These are phyloP conservation scores for Apiospora hydei DNA, from an alignment of 2,329 filamentous ascomycete genomes.

Conservation along the genomic window DNA sequence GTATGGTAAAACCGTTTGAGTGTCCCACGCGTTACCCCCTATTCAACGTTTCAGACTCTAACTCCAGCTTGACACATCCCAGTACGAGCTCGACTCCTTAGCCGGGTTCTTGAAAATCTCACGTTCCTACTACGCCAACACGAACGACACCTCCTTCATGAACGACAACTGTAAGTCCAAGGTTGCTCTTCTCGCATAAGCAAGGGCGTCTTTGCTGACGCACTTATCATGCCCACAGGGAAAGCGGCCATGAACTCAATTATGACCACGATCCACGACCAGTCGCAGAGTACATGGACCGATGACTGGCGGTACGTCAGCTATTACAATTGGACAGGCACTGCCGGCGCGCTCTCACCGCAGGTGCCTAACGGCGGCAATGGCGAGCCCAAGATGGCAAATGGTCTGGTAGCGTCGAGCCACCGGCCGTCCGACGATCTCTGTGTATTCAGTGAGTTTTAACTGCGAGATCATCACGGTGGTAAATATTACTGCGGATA, in stretches of 20 bases:
- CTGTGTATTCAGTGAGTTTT: not conserved
- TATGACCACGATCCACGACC: conserved; percentile 16
- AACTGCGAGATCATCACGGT: not conserved
- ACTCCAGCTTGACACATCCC: not conserved
- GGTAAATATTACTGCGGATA: not conserved
- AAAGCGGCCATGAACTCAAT: conserved; percentile 20
- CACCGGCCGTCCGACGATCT: conserved; percentile 22
- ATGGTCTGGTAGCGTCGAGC: conserved; percentile 18
- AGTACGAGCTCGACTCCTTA: conserved; percentile 23
- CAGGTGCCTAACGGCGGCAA: conserved; percentile 21
- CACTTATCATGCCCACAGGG: not conserved
- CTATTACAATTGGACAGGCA: conserved; percentile 25
- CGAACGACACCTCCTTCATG: conserved; percentile 21
- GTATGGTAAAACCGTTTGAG: not conserved
- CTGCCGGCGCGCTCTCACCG: conserved; percentile 20
- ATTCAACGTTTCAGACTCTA: not conserved
- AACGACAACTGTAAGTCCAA: conserved; percentile 22
- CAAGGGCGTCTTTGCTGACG: not conserved
- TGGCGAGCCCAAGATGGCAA: conserved; percentile 21
- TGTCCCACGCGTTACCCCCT: not conserved
- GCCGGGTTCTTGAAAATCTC: conserved; percentile 23
- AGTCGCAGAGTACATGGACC: conserved; percentile 24
- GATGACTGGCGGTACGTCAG: conserved; percentile 22
- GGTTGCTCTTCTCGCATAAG: not conserved
- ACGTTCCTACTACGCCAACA: conserved; percentile 21